Conservation (phyloP, 2,329 filamentous ascomycete genomes). For the Aureobasidium subglaciale region DNA sequence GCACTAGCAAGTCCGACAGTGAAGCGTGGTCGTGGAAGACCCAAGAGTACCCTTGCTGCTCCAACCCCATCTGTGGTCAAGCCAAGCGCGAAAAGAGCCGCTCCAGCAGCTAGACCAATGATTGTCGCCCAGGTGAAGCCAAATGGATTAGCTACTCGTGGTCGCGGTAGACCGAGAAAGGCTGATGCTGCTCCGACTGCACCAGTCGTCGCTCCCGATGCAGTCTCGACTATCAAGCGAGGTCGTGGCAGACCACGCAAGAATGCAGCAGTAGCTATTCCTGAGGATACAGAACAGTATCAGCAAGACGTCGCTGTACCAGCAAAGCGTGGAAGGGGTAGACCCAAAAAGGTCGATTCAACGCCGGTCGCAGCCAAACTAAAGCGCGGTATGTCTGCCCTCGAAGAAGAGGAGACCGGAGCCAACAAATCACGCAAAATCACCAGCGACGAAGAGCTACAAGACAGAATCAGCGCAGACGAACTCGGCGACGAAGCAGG, state of each 20-base stretch:
- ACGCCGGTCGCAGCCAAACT: background rate
- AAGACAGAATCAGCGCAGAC: background rate
- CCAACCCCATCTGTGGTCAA: background rate
- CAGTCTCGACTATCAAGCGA: no score
- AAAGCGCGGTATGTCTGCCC: background rate
- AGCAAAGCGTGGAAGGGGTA: background rate
- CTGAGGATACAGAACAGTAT: no score
- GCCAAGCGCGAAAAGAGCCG: background rate
- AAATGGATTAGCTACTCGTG: background rate
- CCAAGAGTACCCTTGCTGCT: background rate
- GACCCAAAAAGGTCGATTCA: background rate
- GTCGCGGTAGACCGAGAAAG: background rate
- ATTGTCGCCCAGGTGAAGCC: background rate
- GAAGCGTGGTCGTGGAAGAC: background rate
- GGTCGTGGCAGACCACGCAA: constrained; percentile 9
- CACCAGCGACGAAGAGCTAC: background rate
- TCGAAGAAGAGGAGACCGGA: background rate
- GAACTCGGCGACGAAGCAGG: background rate
- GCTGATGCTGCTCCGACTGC: background rate
- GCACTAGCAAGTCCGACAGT: background rate
- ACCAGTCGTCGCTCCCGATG: background rate
- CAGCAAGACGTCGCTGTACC: background rate
- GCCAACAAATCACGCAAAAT: background rate
- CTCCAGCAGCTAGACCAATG: background rate
- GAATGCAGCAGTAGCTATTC: background rate